Base-by-base conservation (phyloP, 768 basidiomycete genomes). In the Baorangia bicolor region DNA sequence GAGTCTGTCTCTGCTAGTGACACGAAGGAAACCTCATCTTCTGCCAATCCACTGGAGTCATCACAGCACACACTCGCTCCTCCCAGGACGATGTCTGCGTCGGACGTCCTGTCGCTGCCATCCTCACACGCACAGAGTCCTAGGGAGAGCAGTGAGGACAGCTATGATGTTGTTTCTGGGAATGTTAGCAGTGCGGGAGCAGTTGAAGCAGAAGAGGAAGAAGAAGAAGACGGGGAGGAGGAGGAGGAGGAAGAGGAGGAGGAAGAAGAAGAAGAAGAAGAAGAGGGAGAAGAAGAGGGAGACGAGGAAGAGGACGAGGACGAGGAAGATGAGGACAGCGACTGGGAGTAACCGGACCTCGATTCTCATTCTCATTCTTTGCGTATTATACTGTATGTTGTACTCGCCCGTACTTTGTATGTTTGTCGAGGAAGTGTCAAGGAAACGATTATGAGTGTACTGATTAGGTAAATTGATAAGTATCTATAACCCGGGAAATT, bases 161-260 rank as follows among this genome's bases (percentile, higher is more conserved):
- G 86, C 57, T 89, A 83, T 65, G 87, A 88, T 65, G 75, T 88
- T 7, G 80, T 90, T 27, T 79, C 81, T 34, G 77, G 77, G 25
- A 81, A 78, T 63, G 78, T 70, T 4, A 81, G 81, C 53, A 77
- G 74, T 27, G 73, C 70, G 28, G 78, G 59, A 16, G 61, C 35
- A 28, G 43, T 28, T 25, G 76, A 73, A 54, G 69, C 70, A 11
- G 74, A 72, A 5, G 74, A 75, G 0, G 37, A 56, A 0, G 49
- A 49, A 0, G 55, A 48, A 0, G 49, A 53, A 0, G 61, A 45
- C 0, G 75, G 70, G 47, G 70, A 71, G 7, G 72, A 71, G 10
- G 74, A 74, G 0, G 33, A 18, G 1, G 51, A 42, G 3, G 34
- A 54, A 0, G 27, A 54, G 2, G 75, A 77, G 12, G 76, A 77